phyloP scores from a whole-genome alignment of 306 rosid genomes.

The Casuarina cunninghamiana region DNA sequence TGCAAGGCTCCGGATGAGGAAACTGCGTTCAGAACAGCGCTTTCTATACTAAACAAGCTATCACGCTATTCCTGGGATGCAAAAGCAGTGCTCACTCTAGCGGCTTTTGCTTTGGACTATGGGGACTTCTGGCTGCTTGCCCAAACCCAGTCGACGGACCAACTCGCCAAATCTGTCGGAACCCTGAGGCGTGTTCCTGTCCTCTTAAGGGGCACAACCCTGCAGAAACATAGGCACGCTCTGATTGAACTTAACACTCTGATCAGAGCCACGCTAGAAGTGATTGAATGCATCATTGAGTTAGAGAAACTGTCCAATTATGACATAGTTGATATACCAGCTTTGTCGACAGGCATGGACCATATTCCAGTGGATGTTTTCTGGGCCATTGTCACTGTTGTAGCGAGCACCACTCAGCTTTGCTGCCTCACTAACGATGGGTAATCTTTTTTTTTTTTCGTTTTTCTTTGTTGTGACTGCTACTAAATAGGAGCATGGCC shows the following conservation, averaged over 20 bases:
- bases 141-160: slow-evolving; percentile 23
- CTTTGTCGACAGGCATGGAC: slow-evolving; percentile 36
- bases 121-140: slow-evolving; percentile 59
- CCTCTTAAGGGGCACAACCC: slow-evolving; percentile 19
- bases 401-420: slow-evolving; percentile 56
- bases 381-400: slow-evolving; percentile 63
- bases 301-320: slow-evolving; percentile 30
- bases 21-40: not conserved
- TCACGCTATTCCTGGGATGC: slow-evolving; percentile 50
- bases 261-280: slow-evolving; percentile 30
- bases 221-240: slow-evolving; percentile 28
- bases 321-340: slow-evolving; percentile 51
- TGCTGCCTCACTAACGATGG: slow-evolving; percentile 51
- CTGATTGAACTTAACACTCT: slow-evolving; percentile 33
- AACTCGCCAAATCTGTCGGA: slow-evolving; percentile 38
- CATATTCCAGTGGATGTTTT: slow-evolving; percentile 64
- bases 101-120: slow-evolving; percentile 47
- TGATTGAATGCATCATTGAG: slow-evolving; percentile 33
- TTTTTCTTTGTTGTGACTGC: too few relatives aligned
- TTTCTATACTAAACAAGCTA: slow-evolving; percentile 15
- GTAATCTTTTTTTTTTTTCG: too few relatives aligned
- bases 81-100: slow-evolving; percentile 53
- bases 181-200: slow-evolving; percentile 36
- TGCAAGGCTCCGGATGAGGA: slow-evolving; percentile 20
- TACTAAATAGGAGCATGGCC: too few relatives aligned